These are phyloP conservation scores for Cucumis melo DNA, from an alignment of 306 rosid species.

Conservation along the genomic window DNA sequence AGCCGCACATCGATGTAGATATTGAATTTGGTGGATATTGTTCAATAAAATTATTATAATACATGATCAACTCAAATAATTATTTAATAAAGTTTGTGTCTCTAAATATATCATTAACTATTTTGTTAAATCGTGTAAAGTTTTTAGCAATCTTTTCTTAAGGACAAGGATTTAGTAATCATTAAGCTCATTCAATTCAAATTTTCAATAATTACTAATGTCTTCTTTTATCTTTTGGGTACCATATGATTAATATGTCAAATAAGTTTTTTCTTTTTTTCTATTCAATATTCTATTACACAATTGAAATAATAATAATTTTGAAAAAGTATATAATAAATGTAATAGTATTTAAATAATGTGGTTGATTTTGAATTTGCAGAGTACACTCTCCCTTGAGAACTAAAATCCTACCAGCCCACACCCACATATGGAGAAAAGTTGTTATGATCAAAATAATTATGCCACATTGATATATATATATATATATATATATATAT, in stretches of 20 bases:
- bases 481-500: too few species aligned
- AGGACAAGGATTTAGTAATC: background rate
- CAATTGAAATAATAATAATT: background rate
- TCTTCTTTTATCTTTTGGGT: background rate
- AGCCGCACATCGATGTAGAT: too few species aligned
- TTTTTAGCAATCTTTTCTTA: background rate
- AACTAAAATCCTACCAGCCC: background rate
- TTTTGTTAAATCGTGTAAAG: background rate
- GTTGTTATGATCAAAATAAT: background rate
- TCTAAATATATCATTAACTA: background rate
- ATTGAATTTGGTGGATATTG: too few species aligned
- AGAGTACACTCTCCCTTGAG: constrained; percentile 31
- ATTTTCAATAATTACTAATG: background rate
- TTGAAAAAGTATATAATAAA: background rate
- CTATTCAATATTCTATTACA: background rate
- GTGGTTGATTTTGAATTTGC: constrained; percentile 1
- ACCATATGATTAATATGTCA: background rate
- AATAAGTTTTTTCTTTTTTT: background rate
- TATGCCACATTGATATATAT: background rate
- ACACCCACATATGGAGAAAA: background rate
- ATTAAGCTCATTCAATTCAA: background rate
- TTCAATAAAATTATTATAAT: too few species aligned
- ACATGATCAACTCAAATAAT: too few species aligned
- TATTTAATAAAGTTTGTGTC: background rate
- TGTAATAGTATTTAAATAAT: background rate